Conservation (phyloP, 2,329 filamentous ascomycete genomes). For the Penicillium capsulatum region DNA sequence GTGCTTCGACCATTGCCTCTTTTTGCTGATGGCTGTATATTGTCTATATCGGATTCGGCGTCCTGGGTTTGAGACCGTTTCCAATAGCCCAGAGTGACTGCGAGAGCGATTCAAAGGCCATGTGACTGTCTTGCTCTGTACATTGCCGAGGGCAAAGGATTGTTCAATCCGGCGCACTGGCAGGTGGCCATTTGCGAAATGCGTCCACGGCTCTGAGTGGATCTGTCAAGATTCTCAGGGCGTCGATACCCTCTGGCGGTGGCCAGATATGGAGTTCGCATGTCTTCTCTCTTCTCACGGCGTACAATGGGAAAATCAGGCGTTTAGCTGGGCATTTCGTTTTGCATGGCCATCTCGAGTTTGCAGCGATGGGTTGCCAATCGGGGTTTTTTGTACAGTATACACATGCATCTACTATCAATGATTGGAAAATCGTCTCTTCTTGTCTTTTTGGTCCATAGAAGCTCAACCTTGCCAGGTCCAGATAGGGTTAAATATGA, state of each 20-base stretch:
- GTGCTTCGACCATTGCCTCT: no score
- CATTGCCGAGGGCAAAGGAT: no score
- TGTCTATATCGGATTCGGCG: no score
- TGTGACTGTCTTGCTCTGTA: no score
- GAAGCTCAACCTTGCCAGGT: constrained; percentile 1
- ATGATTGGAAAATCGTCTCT: constrained; percentile 8
- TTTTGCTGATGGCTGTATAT: no score
- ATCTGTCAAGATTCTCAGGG: no score
- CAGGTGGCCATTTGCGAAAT: no score
- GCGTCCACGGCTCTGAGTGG: no score
- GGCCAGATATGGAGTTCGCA: constrained; percentile 4
- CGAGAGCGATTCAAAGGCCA: no score
- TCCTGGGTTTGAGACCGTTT: no score
- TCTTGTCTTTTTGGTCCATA: constrained; percentile 1
- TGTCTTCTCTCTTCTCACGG: constrained; percentile 20
- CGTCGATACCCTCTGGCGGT: neutral
- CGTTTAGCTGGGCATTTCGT: constrained; percentile 22
- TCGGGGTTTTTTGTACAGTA: constrained; percentile 22
- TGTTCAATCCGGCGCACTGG: no score
- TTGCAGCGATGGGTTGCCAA: constrained; percentile 12
- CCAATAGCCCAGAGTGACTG: no score
- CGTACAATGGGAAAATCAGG: constrained; percentile 18
- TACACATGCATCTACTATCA: constrained; percentile 16
- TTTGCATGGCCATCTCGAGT: constrained; percentile 18
- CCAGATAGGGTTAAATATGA: constrained; percentile 3